These are phyloP conservation scores for Emergomyces pasteurianus DNA, from an alignment of 2,329 filamentous ascomycete species.

Conservation along the genomic window DNA sequence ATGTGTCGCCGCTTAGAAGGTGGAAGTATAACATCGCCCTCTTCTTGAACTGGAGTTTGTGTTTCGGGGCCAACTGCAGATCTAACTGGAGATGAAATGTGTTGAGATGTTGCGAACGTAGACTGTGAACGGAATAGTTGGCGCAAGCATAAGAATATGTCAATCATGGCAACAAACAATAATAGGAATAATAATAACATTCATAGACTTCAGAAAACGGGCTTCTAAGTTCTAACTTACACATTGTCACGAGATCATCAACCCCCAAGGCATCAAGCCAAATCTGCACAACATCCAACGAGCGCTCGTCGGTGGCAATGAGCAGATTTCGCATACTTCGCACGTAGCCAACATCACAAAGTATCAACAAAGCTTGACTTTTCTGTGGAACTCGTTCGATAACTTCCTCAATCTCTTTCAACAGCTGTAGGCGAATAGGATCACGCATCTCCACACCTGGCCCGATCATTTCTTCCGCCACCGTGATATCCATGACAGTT, in stretches of 20 bases:
- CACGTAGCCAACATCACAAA: too few species aligned
- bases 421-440: not conserved
- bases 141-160: not conserved
- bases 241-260: not conserved
- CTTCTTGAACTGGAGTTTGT: not conserved
- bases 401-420: not conserved
- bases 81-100: not conserved
- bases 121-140: not conserved
- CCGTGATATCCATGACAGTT: too few species aligned
- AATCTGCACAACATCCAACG: not conserved
- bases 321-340: not conserved
- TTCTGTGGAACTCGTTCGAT: not conserved
- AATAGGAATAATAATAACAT: too few species aligned
- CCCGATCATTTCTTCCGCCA: not conserved
- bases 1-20: not conserved
- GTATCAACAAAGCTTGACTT: not conserved
- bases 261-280: not conserved
- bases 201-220: not conserved
- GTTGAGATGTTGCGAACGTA: not conserved
- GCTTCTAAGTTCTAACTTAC: not conserved
- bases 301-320: not conserved
- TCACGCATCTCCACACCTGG: not conserved
- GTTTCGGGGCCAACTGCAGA: not conserved
- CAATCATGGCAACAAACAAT: not conserved
- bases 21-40: not conserved